phyloP scores from a whole-genome alignment of 441 rosid genomes.

The Populus trichocarpa region DNA sequence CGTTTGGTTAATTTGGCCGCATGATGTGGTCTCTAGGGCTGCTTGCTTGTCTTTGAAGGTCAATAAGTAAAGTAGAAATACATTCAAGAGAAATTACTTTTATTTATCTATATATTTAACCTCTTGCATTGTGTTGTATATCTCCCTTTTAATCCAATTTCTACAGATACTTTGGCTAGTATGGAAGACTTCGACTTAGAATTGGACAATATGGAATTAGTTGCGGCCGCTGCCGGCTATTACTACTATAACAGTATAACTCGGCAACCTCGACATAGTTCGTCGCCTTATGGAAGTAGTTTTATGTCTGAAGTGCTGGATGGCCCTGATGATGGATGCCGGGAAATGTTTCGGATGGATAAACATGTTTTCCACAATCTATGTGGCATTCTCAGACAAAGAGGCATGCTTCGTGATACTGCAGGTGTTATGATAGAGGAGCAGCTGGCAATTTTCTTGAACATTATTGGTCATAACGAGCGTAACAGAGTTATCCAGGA shows the following conservation, averaged over 20 bases:
- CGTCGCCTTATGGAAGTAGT: slow-evolving; percentile 37
- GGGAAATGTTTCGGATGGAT: slow-evolving; percentile 80
- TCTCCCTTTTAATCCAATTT: slow-evolving; percentile 31
- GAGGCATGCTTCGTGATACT: slow-evolving; percentile 62
- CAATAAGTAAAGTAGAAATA: slow-evolving; percentile 8
- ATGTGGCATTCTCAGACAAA: slow-evolving; percentile 46
- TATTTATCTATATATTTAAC: not conserved
- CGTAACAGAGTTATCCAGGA: slow-evolving; percentile 69
- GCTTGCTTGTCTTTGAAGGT: slow-evolving; percentile 1
- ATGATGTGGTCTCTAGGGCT: not conserved
- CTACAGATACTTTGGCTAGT: slow-evolving; percentile 49
- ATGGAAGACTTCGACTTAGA: slow-evolving; percentile 59
- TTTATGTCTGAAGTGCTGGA: slow-evolving; percentile 61
- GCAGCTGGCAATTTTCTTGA: slow-evolving; percentile 77
- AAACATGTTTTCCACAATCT: slow-evolving; percentile 68
- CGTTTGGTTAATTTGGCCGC: not conserved
- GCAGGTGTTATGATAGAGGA: slow-evolving; percentile 73
- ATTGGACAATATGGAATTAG: slow-evolving; percentile 82
- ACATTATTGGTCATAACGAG: slow-evolving; percentile 75
- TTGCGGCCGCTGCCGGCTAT: slow-evolving; percentile 85
- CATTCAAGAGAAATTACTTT: not conserved
- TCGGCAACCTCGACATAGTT: slow-evolving; percentile 40
- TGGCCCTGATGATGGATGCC: slow-evolving; percentile 48
- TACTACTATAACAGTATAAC: slow-evolving; percentile 48
- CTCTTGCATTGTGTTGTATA: slow-evolving; percentile 21